These are phyloP conservation scores for Exutisphaerella laricina DNA, from an alignment of 2,329 filamentous ascomycete genomes.

Conservation along the genomic window DNA sequence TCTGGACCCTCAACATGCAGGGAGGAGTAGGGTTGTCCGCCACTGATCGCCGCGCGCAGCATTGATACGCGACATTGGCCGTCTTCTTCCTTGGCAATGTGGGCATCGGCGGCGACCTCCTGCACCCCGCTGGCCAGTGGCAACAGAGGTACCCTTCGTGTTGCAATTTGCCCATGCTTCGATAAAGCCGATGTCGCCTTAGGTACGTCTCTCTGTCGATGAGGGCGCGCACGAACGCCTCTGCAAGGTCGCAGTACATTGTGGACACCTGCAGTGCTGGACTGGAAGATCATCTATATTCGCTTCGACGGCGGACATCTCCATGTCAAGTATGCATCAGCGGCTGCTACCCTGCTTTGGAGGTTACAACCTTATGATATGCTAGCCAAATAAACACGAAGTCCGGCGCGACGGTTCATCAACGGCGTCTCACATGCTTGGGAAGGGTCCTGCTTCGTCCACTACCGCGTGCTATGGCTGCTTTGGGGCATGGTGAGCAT, in stretches of 20 bases:
- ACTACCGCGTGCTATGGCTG: neutral
- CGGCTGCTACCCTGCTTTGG: neutral
- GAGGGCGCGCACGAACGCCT: neutral
- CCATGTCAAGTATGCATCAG: neutral
- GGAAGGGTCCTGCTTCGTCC: neutral
- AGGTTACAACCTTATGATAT: neutral
- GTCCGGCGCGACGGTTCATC: neutral
- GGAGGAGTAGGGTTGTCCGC: neutral
- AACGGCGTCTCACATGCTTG: conserved; percentile 2
- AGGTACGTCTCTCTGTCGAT: conserved; percentile 3
- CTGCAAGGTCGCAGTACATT: neutral
- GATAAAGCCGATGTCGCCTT: neutral
- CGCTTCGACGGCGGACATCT: neutral
- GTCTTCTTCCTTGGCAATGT: neutral
- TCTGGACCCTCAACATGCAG: neutral
- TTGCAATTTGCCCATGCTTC: neutral
- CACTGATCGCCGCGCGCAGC: neutral
- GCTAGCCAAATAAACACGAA: neutral
- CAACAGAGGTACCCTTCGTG: neutral
- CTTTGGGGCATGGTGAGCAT: neutral
- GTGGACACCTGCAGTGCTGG: neutral
- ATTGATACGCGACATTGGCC: neutral
- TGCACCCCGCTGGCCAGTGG: neutral
- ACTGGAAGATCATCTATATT: neutral
- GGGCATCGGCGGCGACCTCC: neutral